Base-by-base conservation (phyloP, 345 rosid genomes). In the Abelmoschus esculentus region DNA sequence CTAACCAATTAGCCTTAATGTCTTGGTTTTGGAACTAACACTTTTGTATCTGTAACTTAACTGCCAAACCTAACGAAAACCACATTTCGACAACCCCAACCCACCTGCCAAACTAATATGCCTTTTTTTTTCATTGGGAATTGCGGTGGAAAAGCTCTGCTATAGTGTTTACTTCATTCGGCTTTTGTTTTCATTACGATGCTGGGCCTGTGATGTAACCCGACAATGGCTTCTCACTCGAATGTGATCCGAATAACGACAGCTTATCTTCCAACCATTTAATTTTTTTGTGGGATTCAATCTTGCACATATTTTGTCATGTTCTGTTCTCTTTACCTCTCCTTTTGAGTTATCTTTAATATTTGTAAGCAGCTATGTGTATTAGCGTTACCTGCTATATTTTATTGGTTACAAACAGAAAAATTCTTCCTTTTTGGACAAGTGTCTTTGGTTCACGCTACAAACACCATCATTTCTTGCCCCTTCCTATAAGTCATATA, bases 381-480 rank as follows among this genome's bases (percentile, higher is more conserved):
- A 1, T 22, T 22, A 22, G 26, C 26, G 1, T 22, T 22, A 22
- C 26, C 26, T 22, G 26, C 26, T 29, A 29, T 29, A 29, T 29
- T 29, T 29, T 29, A 29, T 29, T 62, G 50, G 50, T 17, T 62
- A 19, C 10, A 40, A 55, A 63, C 22, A 61, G 26, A 18, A 17
- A 6, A 6, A 63, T 18, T 29, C 67, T 46, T 47, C 34, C 17
- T 36, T 54, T 49, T 69, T 71, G 40, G 70, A 47, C 55, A 55
- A 40, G 61, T 72, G 49, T 73, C 76, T 72, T 42, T 53, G 78
- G 44, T 10, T 76, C 79, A 82, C 79, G 82, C 80, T 56, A 61
- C 70, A 79, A 72, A 74, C 66, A 55, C 77, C 73, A 76, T 74
- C 63, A 81, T 79, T 72, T 70, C 31, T 72, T 71, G 76, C 78